A percentile compares a stretch with the other conserved stretches of the same genome.
Evolutionary conservation across 2,329 filamentous ascomycete species (phyloP).

Genomic region (Beauveria brongniartii): DNA sequence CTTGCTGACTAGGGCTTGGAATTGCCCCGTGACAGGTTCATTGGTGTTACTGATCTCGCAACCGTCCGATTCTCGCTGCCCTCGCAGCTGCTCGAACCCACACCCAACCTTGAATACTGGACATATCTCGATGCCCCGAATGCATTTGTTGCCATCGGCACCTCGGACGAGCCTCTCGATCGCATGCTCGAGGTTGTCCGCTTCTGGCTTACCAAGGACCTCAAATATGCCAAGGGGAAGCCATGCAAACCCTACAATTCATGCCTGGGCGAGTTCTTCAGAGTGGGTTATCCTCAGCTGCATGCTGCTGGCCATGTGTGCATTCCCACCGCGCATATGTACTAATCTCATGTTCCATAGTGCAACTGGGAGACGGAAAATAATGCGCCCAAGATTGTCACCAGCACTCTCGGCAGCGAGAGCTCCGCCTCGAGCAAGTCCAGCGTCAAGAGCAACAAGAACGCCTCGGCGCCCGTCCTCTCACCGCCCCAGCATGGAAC

Average conservation of each 20-base stretch:
- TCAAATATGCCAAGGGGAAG: conserved; percentile 98
- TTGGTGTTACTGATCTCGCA: conserved; percentile 92
- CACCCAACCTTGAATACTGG: conserved; percentile 98
- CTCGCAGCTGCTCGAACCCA: conserved; percentile 90
- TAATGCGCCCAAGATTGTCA: conserved; percentile 58
- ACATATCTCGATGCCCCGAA: conserved; percentile 94
- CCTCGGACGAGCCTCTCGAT: conserved; percentile 82
- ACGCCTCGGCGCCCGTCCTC: conserved; percentile 39
- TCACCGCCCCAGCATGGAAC: conserved; percentile 42
- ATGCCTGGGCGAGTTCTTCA: conserved; percentile 92
- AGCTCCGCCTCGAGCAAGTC: conserved; percentile 41
- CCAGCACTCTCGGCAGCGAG: conserved; percentile 34
- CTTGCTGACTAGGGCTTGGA: conserved; percentile 20
- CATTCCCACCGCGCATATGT: neutral
- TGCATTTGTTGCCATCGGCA: conserved; percentile 74
- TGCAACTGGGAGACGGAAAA: conserved; percentile 95
- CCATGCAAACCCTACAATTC: conserved; percentile 99
- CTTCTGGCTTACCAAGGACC: conserved; percentile 98
- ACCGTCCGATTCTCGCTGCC: conserved; percentile 93
- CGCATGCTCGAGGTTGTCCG: conserved; percentile 91
- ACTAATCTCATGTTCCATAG: conserved; percentile 30
- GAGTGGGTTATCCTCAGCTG: conserved; percentile 45
- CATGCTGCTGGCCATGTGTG: neutral
- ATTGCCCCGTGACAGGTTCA: conserved; percentile 55
- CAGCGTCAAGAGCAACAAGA: conserved; percentile 28